Base-by-base conservation (phyloP, 352 stramenopile genomes). In the Phytophthora constricta region DNA sequence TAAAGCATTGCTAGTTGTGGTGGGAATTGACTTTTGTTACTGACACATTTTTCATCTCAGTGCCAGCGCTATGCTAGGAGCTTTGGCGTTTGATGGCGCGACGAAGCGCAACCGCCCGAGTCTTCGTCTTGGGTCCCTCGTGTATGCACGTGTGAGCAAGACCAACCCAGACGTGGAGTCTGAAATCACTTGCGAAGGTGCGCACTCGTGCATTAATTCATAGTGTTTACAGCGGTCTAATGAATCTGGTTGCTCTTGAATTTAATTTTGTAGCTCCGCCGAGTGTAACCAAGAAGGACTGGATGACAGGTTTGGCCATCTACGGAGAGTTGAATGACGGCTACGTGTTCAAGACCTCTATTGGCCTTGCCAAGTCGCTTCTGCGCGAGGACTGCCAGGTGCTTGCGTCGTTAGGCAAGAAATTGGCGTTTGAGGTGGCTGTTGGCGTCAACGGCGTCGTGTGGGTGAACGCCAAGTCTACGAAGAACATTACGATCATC, bases 291-390 rank as follows among this genome's bases (percentile, higher is more conserved):
- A 90, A 97, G 79, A 99, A 99, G 71, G 97, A 99, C 78, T 99
- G 97, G 97, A 98, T 99, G 93, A 99, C 97, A 10, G 96, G 97
- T 10, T 86, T 99, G 62, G 89, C 95, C 20, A 94, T 98, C 19
- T 99, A 99, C 69, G 97, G 97, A 14, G 91, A 98, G 65, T 84
- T 99, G 22, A 94, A 83, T 42, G 96, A 96, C 51, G 97, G 97
- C 20, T 98, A 92, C 27, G 86, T 97, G n/a, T 91, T 96, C 57
- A 91, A 91, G 59, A 89, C 86, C 16, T 96, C 87, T 2, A 83
- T 96, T 45, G 74, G 74, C 2, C 72, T 96, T 27, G 89, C 88
- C 10, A 93, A 92, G 64, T 77, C 76, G 31, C 64, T 95, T 52
- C 70, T 95, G 23, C 79, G 80, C 16, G 85, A 95, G 41, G 85